Evolutionary conservation across 768 basidiomycete species (phyloP).

Genomic region (Royoungia palumana): DNA sequence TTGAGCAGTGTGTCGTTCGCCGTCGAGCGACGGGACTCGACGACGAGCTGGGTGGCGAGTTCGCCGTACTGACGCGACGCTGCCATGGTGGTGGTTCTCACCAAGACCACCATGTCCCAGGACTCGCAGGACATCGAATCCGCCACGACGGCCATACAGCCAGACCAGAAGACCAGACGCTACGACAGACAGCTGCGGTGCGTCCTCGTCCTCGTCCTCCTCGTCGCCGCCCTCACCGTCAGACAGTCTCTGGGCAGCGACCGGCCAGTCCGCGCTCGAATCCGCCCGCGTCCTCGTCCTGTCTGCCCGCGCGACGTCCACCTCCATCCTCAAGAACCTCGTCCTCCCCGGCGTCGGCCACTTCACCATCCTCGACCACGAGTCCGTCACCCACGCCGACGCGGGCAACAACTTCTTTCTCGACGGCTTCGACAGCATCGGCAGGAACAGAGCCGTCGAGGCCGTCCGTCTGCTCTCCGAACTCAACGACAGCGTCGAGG

Average conservation of each 20-base stretch:
- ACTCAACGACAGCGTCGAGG: conserved; percentile 85
- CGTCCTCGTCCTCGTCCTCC: conserved; percentile 15
- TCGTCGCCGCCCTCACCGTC: too few species aligned
- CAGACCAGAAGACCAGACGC: conserved; percentile 83
- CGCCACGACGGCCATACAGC: conserved; percentile 46
- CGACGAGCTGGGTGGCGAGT: conserved; percentile 82
- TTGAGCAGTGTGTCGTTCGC: conserved; percentile 82
- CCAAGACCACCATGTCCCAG: conserved; percentile 27
- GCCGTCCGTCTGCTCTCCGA: conserved; percentile 74
- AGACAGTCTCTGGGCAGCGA: conserved; percentile 94
- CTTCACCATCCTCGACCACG: conserved; percentile 84
- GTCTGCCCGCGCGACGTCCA: conserved; percentile 77
- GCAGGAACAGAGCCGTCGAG: conserved; percentile 75
- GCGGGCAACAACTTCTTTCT: conserved; percentile 98
- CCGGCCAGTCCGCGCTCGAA: conserved; percentile 89
- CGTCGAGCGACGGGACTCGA: conserved; percentile 82
- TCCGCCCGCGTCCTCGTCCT: conserved; percentile 77
- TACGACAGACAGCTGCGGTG: conserved; percentile 96
- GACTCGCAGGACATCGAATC: conserved; percentile 48
- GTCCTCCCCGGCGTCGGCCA: conserved; percentile 95
- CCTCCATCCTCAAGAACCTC: conserved; percentile 92
- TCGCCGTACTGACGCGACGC: conserved; percentile 75
- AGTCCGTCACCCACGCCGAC: conserved; percentile 62
- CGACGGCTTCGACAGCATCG: conserved; percentile 69
- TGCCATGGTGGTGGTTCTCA: conserved; percentile 32